Conservation (phyloP, 257 asterid genomes). For the Solanum phureja region DNA sequence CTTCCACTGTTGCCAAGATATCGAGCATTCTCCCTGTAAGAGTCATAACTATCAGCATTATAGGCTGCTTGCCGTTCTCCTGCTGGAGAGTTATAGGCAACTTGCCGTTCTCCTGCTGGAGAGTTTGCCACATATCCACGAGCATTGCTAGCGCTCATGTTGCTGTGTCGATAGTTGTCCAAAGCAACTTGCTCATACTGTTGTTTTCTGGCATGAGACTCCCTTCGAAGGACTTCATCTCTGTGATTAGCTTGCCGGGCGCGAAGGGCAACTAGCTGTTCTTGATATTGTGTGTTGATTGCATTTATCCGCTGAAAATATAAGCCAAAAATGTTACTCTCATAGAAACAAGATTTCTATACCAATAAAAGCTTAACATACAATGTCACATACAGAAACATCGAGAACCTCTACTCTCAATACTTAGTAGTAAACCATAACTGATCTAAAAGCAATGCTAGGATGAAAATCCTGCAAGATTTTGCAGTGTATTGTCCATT, state of each 20-base stretch:
- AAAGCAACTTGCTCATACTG: conserved; percentile 48
- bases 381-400: background rate
- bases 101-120: conserved; percentile 26
- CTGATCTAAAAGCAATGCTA: background rate
- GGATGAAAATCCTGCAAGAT: background rate
- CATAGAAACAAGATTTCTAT: background rate
- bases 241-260: conserved; percentile 47
- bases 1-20: conserved; percentile 32
- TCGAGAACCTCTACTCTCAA: background rate
- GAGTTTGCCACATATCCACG: conserved; percentile 23
- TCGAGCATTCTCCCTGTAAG: conserved; percentile 47
- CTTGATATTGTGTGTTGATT: conserved; percentile 54
- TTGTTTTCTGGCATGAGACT: conserved; percentile 58
- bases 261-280: conserved; percentile 54
- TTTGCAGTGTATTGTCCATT: background rate
- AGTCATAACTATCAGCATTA: conserved; percentile 37
- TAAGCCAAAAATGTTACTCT: background rate
- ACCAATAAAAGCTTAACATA: background rate
- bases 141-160: conserved; percentile 30
- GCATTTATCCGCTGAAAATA: conserved; percentile 45
- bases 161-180: conserved; percentile 37
- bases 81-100: conserved; percentile 25
- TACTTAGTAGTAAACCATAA: background rate
- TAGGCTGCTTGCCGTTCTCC: conserved; percentile 41
- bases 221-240: conserved; percentile 55